phyloP scores from a whole-genome alignment of 2,329 filamentous ascomycete species.

The Aspergillus fumigatiaffinis region DNA sequence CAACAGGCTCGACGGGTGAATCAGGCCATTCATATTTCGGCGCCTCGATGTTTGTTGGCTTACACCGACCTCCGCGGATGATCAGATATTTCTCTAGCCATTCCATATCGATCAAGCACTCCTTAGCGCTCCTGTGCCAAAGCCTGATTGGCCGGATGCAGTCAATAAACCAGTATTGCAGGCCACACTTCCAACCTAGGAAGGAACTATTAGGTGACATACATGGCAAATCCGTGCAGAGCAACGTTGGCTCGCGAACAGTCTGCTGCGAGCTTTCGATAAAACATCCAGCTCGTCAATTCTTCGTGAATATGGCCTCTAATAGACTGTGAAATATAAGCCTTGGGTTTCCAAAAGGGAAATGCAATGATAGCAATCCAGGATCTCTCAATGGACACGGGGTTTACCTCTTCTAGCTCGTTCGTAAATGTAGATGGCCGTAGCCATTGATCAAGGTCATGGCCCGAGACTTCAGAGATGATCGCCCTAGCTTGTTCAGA shows the following conservation, averaged over 20 bases:
- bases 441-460: constrained; percentile 2
- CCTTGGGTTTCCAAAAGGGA: not conserved
- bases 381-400: not conserved
- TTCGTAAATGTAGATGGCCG: constrained; percentile 2
- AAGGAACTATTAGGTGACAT: not conserved
- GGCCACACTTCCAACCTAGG: not conserved
- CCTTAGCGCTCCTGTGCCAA: constrained; percentile 16
- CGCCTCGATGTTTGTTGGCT: constrained; percentile 20
- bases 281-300: constrained; percentile 21
- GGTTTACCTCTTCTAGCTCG: constrained; percentile 1
- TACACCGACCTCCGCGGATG: constrained; percentile 18
- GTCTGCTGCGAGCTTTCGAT: constrained; percentile 20
- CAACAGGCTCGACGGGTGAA: constrained; percentile 17
- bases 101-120: constrained; percentile 17
- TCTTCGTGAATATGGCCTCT: constrained; percentile 21
- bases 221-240: constrained; percentile 22
- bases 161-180: not conserved
- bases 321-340: constrained; percentile 12
- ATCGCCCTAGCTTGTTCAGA: not conserved
- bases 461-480: constrained; percentile 2
- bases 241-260: constrained; percentile 18
- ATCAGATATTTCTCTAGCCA: constrained; percentile 24
- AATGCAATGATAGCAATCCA: not conserved
- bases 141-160: constrained; percentile 9
- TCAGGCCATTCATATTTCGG: constrained; percentile 18